Percentiles rank a stretch among this genome's conserved stretches.
Evolutionary conservation across 2,329 filamentous ascomycete genomes (phyloP).

Genomic region (Fusarium pseudonygamai): DNA sequence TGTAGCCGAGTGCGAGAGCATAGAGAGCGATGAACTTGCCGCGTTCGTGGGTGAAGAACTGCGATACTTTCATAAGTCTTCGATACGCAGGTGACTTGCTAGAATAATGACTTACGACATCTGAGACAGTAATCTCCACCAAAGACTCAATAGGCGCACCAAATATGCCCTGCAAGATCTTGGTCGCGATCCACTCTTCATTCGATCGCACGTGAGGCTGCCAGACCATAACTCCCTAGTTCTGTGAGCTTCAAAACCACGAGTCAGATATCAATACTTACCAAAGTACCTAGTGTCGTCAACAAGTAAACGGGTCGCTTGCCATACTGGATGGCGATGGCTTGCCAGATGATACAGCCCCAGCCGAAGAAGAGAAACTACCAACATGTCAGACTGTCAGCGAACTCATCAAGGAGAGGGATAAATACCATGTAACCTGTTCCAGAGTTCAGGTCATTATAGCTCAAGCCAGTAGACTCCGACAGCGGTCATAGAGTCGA

Average conservation of each 20-base stretch:
- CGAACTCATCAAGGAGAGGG: accelerated
- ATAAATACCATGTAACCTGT: not conserved
- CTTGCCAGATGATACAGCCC: not conserved
- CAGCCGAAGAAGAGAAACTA: not conserved
- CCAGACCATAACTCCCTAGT: not conserved
- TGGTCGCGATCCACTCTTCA: not conserved
- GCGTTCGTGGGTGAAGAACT: not conserved
- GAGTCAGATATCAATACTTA: accelerated
- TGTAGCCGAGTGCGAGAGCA: not conserved
- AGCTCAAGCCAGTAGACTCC: not conserved
- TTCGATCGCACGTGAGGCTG: not conserved
- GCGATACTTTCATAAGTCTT: accelerated
- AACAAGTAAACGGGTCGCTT: not conserved
- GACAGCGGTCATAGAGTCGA: not conserved
- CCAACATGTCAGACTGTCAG: accelerated
- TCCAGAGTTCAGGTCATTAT: not conserved
- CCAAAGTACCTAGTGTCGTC: not conserved
- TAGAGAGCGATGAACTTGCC: not conserved
- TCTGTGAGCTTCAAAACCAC: accelerated
- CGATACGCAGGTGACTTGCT: accelerated
- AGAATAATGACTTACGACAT: not conserved
- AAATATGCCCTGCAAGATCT: not conserved
- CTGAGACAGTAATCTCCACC: not conserved
- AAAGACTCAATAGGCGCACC: not conserved
- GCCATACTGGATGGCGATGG: not conserved